These are phyloP conservation scores for Lactarius tabidus DNA, from an alignment of 768 basidiomycete genomes.

Conservation along the genomic window DNA sequence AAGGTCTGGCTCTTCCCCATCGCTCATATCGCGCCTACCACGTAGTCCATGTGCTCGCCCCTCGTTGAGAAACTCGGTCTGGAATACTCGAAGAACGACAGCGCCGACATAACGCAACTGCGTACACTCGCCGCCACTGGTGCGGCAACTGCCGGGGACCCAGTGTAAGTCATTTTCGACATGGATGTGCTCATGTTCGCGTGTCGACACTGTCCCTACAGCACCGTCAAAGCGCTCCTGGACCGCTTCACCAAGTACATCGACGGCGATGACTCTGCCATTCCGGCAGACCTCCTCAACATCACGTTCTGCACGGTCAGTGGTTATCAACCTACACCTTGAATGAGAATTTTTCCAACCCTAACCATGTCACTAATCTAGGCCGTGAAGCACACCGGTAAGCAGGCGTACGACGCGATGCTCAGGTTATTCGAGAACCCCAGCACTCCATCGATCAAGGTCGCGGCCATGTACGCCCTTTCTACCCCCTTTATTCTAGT, in stretches of 20 bases:
- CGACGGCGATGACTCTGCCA: conserved; percentile 66
- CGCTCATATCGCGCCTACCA: neutral
- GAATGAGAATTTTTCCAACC: neutral
- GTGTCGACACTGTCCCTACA: conserved; percentile 34
- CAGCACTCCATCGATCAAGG: conserved; percentile 67
- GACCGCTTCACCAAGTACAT: conserved; percentile 67
- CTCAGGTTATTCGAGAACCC: conserved; percentile 66
- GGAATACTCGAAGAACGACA: conserved; percentile 62
- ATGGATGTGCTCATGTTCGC: conserved; percentile 14
- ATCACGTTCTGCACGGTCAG: conserved; percentile 49
- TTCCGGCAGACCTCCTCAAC: conserved; percentile 75
- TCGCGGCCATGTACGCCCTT: conserved; percentile 58
- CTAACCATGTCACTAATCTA: conserved; percentile 29
- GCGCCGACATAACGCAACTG: conserved; percentile 62
- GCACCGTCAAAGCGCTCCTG: conserved; percentile 70
- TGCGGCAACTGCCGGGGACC: conserved; percentile 47
- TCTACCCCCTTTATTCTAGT: neutral
- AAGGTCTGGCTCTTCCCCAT: neutral
- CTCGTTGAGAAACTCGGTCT: conserved; percentile 77
- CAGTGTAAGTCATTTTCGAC: conserved; percentile 30
- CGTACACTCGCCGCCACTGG: conserved; percentile 68
- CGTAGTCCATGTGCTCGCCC: conserved; percentile 63
- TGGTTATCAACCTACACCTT: conserved; percentile 21
- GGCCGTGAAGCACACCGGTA: conserved; percentile 73
- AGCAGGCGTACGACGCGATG: conserved; percentile 68